Evolutionary conservation across 768 basidiomycete species (phyloP).

Genomic region (Coprinellus micaceus): DNA sequence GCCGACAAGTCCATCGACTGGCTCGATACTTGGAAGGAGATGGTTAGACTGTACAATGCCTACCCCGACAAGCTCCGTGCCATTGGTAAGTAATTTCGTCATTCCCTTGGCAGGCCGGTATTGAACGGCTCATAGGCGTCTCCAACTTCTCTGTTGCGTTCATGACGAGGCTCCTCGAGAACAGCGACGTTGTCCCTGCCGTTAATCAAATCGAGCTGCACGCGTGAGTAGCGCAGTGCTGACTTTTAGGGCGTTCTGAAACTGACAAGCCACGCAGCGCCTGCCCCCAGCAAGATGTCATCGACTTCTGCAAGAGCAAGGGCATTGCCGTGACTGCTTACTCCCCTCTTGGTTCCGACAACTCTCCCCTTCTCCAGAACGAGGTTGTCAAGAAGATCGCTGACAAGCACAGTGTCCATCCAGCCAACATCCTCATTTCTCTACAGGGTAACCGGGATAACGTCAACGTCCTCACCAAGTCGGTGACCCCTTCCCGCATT

Average conservation of each 20-base stretch:
- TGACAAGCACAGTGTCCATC: conserved; percentile 50
- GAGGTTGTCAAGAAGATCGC: conserved; percentile 60
- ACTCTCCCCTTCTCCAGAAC: conserved; percentile 64
- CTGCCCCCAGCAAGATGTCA: conserved; percentile 63
- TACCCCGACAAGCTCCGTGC: conserved; percentile 71
- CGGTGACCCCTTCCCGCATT: conserved; percentile 68
- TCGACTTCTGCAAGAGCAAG: conserved; percentile 55
- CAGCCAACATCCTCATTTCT: conserved; percentile 68
- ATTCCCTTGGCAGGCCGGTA: too few species aligned
- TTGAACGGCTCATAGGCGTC: conserved; percentile 40
- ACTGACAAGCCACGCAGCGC: conserved; percentile 30
- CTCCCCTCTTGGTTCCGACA: conserved; percentile 73
- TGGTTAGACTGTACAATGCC: conserved; percentile 66
- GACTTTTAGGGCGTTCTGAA: background rate
- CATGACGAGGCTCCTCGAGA: conserved; percentile 57
- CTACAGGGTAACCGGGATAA: conserved; percentile 67
- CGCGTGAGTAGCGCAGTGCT: conserved; percentile 42
- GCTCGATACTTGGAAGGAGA: conserved; percentile 75
- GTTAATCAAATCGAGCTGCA: conserved; percentile 81
- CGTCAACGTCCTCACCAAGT: conserved; percentile 70
- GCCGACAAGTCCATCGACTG: conserved; percentile 56
- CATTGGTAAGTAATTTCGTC: conserved; percentile 49
- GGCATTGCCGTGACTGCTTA: conserved; percentile 75
- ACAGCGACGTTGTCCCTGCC: conserved; percentile 60
- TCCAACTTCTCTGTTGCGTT: conserved; percentile 69